Evolutionary conservation across 2,329 filamentous ascomycete genomes (phyloP).

Genomic region (Fusarium vanettenii): DNA sequence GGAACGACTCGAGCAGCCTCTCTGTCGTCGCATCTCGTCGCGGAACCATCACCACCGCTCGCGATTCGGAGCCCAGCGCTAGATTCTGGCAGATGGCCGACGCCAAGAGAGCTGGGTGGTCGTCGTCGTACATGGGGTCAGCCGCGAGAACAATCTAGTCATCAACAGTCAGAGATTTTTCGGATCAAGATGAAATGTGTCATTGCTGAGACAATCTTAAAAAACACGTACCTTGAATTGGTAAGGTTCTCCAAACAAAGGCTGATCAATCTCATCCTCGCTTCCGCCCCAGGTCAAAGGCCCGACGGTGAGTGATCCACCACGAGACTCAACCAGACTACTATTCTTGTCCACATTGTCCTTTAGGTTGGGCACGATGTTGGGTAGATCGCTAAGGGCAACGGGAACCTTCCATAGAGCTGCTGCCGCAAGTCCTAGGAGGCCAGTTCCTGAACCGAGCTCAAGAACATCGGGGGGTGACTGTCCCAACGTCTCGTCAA

Average conservation of each 20-base stretch:
- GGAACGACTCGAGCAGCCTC: slow-evolving; percentile 72
- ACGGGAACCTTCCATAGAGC: slow-evolving; percentile 75
- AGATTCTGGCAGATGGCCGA: slow-evolving; percentile 78
- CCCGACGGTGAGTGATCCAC: slow-evolving; percentile 70
- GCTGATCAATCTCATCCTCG: slow-evolving; percentile 56
- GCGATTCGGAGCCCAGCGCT: slow-evolving; percentile 63
- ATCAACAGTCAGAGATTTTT: slow-evolving; percentile 12
- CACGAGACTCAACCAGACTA: slow-evolving; percentile 62
- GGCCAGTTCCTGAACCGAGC: slow-evolving; percentile 88
- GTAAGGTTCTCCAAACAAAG: slow-evolving; percentile 56
- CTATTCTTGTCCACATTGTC: slow-evolving; percentile 77
- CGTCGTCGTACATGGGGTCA: slow-evolving; percentile 87
- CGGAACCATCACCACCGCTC: slow-evolving; percentile 84
- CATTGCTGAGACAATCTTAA: background rate
- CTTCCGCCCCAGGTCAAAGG: slow-evolving; percentile 79
- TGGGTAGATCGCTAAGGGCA: slow-evolving; percentile 82
- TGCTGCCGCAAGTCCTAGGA: slow-evolving; percentile 89
- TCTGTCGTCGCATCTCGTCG: slow-evolving; percentile 76
- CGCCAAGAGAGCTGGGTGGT: slow-evolving; percentile 81
- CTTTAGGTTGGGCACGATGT: slow-evolving; percentile 85
- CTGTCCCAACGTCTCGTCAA: slow-evolving; percentile 51
- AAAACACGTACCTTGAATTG: slow-evolving; percentile 61
- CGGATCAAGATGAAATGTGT: background rate
- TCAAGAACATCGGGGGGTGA: slow-evolving; percentile 69
- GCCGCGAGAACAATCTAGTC: slow-evolving; percentile 80